Percentiles rank a stretch among this genome's conserved stretches.
These are phyloP conservation scores for Salix caprea DNA, from an alignment of 345 rosid genomes.

Conservation along the genomic window DNA sequence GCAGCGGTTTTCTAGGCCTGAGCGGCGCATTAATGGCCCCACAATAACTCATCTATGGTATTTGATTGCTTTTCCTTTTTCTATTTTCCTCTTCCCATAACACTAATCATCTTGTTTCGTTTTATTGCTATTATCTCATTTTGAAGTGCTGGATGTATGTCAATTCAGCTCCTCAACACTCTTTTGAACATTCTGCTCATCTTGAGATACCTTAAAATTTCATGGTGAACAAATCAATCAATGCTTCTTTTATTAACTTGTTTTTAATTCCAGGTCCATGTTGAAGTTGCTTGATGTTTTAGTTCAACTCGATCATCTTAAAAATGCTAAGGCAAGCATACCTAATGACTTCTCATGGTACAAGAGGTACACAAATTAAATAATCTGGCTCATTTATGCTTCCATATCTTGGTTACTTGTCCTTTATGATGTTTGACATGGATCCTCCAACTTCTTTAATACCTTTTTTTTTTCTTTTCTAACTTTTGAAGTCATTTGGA, in stretches of 20 bases:
- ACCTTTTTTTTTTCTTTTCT: background rate
- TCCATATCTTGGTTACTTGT: background rate
- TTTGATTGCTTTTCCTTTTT: constrained; percentile 3
- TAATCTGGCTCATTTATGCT: background rate
- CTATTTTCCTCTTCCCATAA: background rate
- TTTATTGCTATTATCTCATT: background rate
- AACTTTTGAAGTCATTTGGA: background rate
- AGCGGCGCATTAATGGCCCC: constrained; percentile 94
- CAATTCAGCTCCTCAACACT: background rate
- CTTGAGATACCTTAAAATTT: background rate
- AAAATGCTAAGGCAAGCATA: constrained; percentile 98
- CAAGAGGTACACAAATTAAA: constrained; percentile 55
- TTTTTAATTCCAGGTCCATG: constrained; percentile 66
- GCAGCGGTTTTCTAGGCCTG: constrained; percentile 99
- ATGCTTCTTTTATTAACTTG: constrained; percentile 15
- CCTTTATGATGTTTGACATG: background rate
- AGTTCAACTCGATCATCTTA: constrained; percentile 98
- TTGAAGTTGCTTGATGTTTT: constrained; percentile 89
- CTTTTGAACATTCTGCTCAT: background rate
- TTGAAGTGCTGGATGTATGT: constrained; percentile 4
- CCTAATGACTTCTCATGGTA: constrained; percentile 99
- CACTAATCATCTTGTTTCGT: background rate
- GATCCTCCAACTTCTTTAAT: background rate
- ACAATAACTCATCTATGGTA: constrained; percentile 92
- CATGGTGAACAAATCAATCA: background rate